phyloP scores from a whole-genome alignment of 1,284 basidiomycete genomes.

The Volvariella volvacea region DNA sequence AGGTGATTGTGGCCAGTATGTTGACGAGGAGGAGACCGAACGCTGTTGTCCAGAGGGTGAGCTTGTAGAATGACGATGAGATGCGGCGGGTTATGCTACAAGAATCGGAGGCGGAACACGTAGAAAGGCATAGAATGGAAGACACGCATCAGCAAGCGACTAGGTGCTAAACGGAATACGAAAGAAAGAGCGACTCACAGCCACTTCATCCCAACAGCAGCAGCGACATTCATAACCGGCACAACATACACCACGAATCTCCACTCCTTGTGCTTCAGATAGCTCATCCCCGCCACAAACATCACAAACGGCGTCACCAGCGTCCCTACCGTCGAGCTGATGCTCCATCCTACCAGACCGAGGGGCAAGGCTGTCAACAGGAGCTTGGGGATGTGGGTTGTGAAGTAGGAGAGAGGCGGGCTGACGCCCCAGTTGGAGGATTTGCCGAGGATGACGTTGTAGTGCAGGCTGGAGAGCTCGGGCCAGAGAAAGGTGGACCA shows the following conservation, averaged over 20 bases:
- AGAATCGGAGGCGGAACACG: slow-evolving; percentile 35
- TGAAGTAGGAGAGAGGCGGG: slow-evolving; percentile 69
- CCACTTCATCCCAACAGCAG: slow-evolving; percentile 56
- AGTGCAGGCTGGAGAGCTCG: slow-evolving; percentile 75
- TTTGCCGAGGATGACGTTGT: slow-evolving; percentile 87
- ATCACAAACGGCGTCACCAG: slow-evolving; percentile 46
- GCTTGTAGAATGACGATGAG: slow-evolving; percentile 24
- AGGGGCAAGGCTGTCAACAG: slow-evolving; percentile 66
- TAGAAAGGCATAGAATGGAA: slow-evolving; percentile 30
- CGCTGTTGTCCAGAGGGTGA: too few relatives aligned
- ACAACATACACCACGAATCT: slow-evolving; percentile 88
- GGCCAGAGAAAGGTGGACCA: slow-evolving; percentile 84
- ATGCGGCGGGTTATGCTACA: slow-evolving; percentile 38
- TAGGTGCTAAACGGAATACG: neutral
- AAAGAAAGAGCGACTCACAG: slow-evolving; percentile 40
- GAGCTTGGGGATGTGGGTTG: slow-evolving; percentile 71
- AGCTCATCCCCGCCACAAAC: slow-evolving; percentile 68
- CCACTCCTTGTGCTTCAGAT: slow-evolving; percentile 91
- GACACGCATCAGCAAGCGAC: neutral
- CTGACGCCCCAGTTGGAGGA: slow-evolving; percentile 89
- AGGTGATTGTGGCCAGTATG: slow-evolving; percentile 40
- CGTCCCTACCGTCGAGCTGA: slow-evolving; percentile 42
- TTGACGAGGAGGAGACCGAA: slow-evolving; percentile 42
- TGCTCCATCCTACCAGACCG: slow-evolving; percentile 40
- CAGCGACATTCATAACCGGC: slow-evolving; percentile 77